Percentiles rank a stretch among this genome's conserved stretches.
Evolutionary conservation across 805 yeast genomes (phyloP).

Genomic region (Cyberlindnera veronae): DNA sequence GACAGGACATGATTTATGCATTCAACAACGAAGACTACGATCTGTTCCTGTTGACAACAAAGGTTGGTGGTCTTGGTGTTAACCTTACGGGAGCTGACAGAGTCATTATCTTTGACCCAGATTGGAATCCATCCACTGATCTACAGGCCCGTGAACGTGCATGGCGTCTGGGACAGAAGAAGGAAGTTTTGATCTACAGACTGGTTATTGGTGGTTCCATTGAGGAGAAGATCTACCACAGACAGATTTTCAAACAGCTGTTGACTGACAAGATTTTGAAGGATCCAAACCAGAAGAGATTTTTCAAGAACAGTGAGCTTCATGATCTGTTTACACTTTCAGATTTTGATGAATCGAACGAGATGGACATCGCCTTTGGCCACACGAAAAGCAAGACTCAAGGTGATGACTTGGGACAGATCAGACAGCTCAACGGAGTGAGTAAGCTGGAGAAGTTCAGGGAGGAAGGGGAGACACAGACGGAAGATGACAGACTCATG

Average conservation of each 20-base stretch:
- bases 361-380: slow-evolving; percentile 47
- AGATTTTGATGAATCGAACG: slow-evolving; percentile 47
- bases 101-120: slow-evolving; percentile 93
- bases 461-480: slow-evolving; percentile 35
- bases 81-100: slow-evolving; percentile 93
- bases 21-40: slow-evolving; percentile 63
- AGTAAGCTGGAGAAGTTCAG: slow-evolving; percentile 62
- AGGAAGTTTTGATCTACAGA: slow-evolving; percentile 86
- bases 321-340: slow-evolving; percentile 88
- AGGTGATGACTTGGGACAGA: slow-evolving; percentile 65
- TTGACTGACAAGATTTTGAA: slow-evolving; percentile 88
- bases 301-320: slow-evolving; percentile 87
- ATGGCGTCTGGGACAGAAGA: slow-evolving; percentile 94
- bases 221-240: slow-evolving; percentile 93
- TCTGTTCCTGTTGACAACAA: slow-evolving; percentile 82
- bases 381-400: slow-evolving; percentile 41
- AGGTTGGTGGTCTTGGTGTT: slow-evolving; percentile 95
- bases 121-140: slow-evolving; percentile 98
- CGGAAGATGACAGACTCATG: slow-evolving; percentile 64
- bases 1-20: slow-evolving; percentile 78
- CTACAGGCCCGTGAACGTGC: slow-evolving; percentile 96
- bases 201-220: slow-evolving; percentile 93
- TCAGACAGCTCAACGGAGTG: slow-evolving; percentile 67
- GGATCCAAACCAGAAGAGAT: slow-evolving; percentile 91
- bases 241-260: slow-evolving; percentile 95